Evolutionary conservation across 2,329 filamentous ascomycete genomes (phyloP), one percentile per base, ranked within the genome.

Genomic region (Chrysosporium keratinophilum): DNA sequence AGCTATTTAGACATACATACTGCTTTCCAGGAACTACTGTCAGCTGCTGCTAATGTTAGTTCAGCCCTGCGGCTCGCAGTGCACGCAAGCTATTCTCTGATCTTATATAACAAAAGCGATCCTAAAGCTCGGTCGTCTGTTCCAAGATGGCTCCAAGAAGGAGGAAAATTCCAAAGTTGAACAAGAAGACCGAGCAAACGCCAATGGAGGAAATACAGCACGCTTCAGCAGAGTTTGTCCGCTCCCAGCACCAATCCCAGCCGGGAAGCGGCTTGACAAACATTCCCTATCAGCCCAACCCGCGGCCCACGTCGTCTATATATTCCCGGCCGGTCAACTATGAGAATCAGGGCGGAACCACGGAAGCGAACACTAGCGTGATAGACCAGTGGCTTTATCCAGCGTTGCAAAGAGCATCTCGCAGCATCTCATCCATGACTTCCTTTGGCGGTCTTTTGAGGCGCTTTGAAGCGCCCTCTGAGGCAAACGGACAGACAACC

Each of bases 361-460:
- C 43, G 14, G 43, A 33, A 17, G 20, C 28, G 12, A 23, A 48
- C 15, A n/a, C 15, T 19, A 20, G 11, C 20, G 15, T 14, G 11
- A 40, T 20, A 35, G 34, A 41, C 6, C 37, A 44, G 14, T 20
- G 51, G 35, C 14, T 54, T 4, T 7, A 33, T n/a, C 43, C 43
- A 7, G 43, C 42, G 5, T 23, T 48, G 45, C 12, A 28, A n/a
- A 14, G 28, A 35, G 15, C 52, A 20, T 20, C 45, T 9, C 28
- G 15, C 2, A 49, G 44, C 14, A 34, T 17, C 14, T 54, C 52
- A 5, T 49, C 44, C 11, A 44, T 50, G 17, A 54, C 52, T 12
- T 54, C 52, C 10, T 48, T 54, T 23, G 44, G 35, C n/a, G 52
- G 44, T 2, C n/a, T 54, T 11, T 23, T 54, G 35, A 41, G 39